Conservation (phyloP, 176 grass and related monocot genomes). For the Oryza australiensis region DNA sequence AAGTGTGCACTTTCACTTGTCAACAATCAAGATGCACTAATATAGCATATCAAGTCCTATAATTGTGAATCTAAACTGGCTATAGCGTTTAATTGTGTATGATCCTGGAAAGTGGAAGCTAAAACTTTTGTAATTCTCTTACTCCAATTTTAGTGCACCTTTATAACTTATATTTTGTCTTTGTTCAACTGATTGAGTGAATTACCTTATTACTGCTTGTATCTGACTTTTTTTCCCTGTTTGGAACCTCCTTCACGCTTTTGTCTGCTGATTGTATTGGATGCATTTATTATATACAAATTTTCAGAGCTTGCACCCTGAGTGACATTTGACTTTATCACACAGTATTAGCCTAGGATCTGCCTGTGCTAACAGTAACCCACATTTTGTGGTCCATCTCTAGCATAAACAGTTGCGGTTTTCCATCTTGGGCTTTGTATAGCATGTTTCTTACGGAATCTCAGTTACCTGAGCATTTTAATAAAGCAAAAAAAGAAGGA, state of each 20-base stretch:
- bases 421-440: background rate
- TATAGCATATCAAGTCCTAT: background rate
- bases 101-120: background rate
- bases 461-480: background rate
- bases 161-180: background rate
- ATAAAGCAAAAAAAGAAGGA: background rate
- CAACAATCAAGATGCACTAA: slow-evolving; percentile 15
- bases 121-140: background rate
- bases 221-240: background rate
- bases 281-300: slow-evolving; percentile 1
- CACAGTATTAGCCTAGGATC: background rate
- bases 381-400: background rate
- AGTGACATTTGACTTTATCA: background rate
- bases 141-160: background rate
- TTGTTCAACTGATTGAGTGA: background rate
- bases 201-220: background rate
- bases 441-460: background rate
- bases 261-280: background rate
- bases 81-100: background rate
- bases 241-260: background rate
- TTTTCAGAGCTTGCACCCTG: slow-evolving; percentile 5
- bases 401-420: background rate
- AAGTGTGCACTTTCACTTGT: background rate
- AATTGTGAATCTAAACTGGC: background rate
- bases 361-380: background rate